Base-by-base conservation (phyloP, 1,284 basidiomycete genomes). In the Fomitiporia mediterranea region DNA sequence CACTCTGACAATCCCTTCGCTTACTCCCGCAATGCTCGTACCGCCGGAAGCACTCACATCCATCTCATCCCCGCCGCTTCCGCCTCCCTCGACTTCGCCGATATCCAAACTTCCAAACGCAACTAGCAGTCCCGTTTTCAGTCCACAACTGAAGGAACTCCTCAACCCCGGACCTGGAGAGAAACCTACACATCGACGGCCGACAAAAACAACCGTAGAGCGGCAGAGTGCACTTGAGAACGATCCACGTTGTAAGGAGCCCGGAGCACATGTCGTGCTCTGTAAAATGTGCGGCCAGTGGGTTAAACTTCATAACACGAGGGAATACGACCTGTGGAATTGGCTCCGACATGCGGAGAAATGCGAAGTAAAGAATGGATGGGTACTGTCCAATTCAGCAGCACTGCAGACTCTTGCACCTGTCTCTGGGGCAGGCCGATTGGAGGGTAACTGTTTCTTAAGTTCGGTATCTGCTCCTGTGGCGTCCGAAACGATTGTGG, bases 271-370 rank as follows among this genome's bases (percentile, higher is more conserved):
- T 25, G 17, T 13, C 4, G 54, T 60, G 3, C 32, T 47, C 5
- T 60, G 58, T 39, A 37, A 35, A 19, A 27, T 49, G 37, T 60
- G 58, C 25, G 51, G 50, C n/a, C 21, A 27, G 5, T 56, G 51
- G 44, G 58, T 60, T 19, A 49, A 25, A n/a, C 42, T 56, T 15
- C 58, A 60, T 28, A 51, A 52, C 21, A 51, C 46, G 11, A 49
- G 58, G 4, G 50, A 52, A 21, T 60, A 60, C 38, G 58, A 60
- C 9, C 44, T 56, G 7, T 53, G 51, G 38, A 60, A 53, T 40
- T 60, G 58, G 58, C 19, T 17, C 9, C 54, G 51, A 32, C 58
- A 60, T 35, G 44, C 34, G 11, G 55, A 60, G 42, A 60, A 56
- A 23, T 60, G 58, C 21, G 55, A 56, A 27, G 6, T 39, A 17